Evolutionary conservation across 176 grass and related monocot species (phyloP).

Genomic region (Saccharum spontaneum): DNA sequence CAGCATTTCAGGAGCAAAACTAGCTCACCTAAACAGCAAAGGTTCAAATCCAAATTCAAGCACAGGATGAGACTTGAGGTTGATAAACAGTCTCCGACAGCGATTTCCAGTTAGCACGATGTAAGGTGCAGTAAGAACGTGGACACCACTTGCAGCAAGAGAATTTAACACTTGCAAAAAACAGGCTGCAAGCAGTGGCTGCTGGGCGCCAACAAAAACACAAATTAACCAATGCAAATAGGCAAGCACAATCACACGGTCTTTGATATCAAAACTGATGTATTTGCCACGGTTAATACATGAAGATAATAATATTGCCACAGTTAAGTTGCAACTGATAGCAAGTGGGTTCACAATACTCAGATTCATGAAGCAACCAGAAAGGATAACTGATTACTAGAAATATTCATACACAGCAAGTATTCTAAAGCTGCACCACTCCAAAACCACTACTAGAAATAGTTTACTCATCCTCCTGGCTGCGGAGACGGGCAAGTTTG

Average conservation of each 20-base stretch:
- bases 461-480: slow-evolving; percentile 73
- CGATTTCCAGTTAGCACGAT: not conserved
- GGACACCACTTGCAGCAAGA: not conserved
- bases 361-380: not conserved
- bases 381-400: not conserved
- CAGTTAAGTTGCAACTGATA: not conserved
- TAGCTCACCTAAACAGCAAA: not conserved
- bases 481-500: slow-evolving; percentile 64
- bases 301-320: not conserved
- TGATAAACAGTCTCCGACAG: not conserved
- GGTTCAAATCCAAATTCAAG: not conserved
- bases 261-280: not conserved
- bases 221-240: not conserved
- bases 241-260: not conserved
- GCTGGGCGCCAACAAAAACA: not conserved
- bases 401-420: not conserved
- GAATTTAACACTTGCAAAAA: not conserved
- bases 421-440: not conserved
- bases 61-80: not conserved
- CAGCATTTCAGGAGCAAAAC: not conserved
- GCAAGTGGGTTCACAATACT: not conserved
- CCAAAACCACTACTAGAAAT: not conserved
- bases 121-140: not conserved
- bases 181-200: not conserved
- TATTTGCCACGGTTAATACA: not conserved